A percentile compares a stretch with the other conserved stretches of the same genome.
Conservation (phyloP, 306 rosid genomes). For the Sechiopsis laciniata region DNA sequence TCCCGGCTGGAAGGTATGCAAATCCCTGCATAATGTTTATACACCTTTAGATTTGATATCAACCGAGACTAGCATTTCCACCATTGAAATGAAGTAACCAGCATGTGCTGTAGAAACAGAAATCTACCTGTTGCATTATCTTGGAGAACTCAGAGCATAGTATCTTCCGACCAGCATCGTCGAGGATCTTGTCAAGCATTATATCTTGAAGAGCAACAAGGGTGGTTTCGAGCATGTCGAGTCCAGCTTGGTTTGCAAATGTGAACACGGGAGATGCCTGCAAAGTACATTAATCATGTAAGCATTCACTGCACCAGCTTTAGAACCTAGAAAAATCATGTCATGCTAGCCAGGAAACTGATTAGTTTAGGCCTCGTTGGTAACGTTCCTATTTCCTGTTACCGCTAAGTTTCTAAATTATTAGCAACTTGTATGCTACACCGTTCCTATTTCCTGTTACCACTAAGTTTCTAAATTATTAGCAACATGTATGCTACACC, state of each 20-base stretch:
- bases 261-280: slow-evolving; percentile 89
- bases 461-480: background rate
- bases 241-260: slow-evolving; percentile 93
- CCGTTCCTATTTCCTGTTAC: no score
- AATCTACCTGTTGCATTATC: slow-evolving; percentile 82
- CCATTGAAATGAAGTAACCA: background rate
- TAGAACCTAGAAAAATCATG: background rate
- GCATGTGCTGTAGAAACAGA: background rate
- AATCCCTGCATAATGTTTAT: slow-evolving; percentile 51
- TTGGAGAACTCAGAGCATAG: slow-evolving; percentile 87
- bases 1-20: slow-evolving; percentile 71
- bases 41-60: background rate
- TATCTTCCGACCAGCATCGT: slow-evolving; percentile 71
- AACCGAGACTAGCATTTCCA: background rate
- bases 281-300: slow-evolving; percentile 15
- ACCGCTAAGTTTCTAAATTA: background rate
- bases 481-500: background rate
- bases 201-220: slow-evolving; percentile 90
- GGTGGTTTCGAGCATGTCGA: slow-evolving; percentile 96
- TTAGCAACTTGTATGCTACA: background rate
- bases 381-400: no score
- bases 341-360: background rate
- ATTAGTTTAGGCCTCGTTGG: background rate
- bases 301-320: background rate
- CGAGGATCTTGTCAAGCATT: slow-evolving; percentile 84